phyloP scores from a whole-genome alignment of 1,284 basidiomycete species.

The Ceratobasidium sp. region DNA sequence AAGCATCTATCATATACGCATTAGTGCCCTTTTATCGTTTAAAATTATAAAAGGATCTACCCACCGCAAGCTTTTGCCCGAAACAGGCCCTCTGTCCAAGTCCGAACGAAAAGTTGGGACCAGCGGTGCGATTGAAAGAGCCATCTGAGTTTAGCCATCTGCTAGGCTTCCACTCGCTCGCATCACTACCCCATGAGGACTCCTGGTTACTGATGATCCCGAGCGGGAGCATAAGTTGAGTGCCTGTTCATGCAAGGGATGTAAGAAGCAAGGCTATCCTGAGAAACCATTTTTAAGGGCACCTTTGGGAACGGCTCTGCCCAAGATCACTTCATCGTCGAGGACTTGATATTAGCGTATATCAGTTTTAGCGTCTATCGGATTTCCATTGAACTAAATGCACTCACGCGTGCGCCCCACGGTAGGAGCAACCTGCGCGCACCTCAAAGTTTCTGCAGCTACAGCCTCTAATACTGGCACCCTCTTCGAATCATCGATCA shows the following conservation, averaged over 20 bases:
- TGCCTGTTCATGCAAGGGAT: neutral
- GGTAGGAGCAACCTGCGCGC: neutral
- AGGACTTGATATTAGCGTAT: neutral
- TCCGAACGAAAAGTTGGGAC: slow-evolving; percentile 50
- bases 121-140: slow-evolving; percentile 49
- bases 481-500: neutral
- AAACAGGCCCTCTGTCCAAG: slow-evolving; percentile 51
- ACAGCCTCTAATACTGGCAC: slow-evolving; percentile 37
- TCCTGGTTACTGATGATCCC: neutral
- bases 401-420: slow-evolving; percentile 15
- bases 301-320: slow-evolving; percentile 17
- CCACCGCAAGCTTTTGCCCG: slow-evolving; percentile 52
- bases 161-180: slow-evolving; percentile 46
- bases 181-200: slow-evolving; percentile 9
- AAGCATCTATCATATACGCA: too few relatives aligned
- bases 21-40: too few relatives aligned
- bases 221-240: neutral
- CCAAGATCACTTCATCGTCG: slow-evolving; percentile 25
- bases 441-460: slow-evolving; percentile 28
- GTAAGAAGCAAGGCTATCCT: neutral
- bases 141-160: slow-evolving; percentile 51
- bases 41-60: slow-evolving; percentile 30
- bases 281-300: too few relatives aligned
- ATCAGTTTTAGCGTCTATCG: neutral
- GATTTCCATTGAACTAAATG: neutral